Evolutionary conservation across 306 rosid species (phyloP).

Genomic region (Rosa chinensis): DNA sequence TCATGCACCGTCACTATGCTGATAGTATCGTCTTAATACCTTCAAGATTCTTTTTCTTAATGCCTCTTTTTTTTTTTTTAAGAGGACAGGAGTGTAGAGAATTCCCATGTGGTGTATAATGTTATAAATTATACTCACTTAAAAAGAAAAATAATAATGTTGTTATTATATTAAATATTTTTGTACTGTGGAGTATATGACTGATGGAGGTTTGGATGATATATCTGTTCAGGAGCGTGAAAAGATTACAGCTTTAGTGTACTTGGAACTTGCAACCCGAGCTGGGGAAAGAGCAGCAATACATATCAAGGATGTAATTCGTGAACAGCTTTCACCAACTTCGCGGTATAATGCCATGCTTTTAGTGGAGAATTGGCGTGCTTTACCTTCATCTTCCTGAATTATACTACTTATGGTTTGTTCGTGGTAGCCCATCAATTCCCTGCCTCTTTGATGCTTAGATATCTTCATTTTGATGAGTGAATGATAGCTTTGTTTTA

Average conservation of each 20-base stretch:
- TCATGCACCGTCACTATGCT: neutral
- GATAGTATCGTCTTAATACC: neutral
- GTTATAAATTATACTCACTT: neutral
- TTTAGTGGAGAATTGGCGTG: constrained; percentile 66
- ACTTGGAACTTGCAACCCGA: constrained; percentile 83
- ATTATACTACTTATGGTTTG: neutral
- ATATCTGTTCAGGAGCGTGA: constrained; percentile 64
- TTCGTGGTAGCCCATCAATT: neutral
- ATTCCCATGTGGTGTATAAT: neutral
- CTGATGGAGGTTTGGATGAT: constrained; percentile 18
- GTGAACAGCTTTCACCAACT: constrained; percentile 56
- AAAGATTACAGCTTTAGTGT: constrained; percentile 77
- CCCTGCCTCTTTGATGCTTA: neutral
- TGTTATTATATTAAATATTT: neutral
- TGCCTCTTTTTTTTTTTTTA: too few species aligned
- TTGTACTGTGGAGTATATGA: neutral
- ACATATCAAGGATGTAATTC: constrained; percentile 62
- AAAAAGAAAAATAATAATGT: neutral
- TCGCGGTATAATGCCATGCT: constrained; percentile 57
- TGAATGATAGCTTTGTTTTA: neutral
- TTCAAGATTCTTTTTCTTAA: neutral
- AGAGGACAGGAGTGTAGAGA: neutral
- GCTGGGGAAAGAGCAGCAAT: constrained; percentile 73
- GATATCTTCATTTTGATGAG: neutral
- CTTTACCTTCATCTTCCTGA: constrained; percentile 61